Evolutionary conservation across 768 basidiomycete species (phyloP).

Genomic region (Cantharellus cinnabarinus): DNA sequence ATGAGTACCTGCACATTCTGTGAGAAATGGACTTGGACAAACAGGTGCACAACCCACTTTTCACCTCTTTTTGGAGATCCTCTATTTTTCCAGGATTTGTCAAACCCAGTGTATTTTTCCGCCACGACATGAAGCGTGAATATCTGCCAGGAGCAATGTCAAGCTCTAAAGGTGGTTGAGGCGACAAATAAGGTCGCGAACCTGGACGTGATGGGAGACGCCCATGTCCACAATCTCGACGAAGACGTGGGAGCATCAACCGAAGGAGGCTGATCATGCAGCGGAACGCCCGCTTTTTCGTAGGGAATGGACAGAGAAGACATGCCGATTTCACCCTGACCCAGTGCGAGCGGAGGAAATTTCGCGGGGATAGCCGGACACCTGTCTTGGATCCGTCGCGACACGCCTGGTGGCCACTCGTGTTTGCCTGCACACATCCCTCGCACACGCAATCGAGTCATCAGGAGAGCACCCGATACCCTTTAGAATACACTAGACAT

Average conservation of each 20-base stretch:
- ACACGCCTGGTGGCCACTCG: too few species aligned
- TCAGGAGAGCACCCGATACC: too few species aligned
- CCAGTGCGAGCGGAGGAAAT: too few species aligned
- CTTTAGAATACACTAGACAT: too few species aligned
- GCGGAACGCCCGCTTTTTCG: too few species aligned
- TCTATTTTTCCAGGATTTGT: conserved; percentile 87
- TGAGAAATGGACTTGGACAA: background rate
- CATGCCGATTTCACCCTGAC: too few species aligned
- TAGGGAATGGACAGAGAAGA: too few species aligned
- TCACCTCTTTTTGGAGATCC: conserved; percentile 83
- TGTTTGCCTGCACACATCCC: too few species aligned
- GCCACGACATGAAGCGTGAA: conserved; percentile 61
- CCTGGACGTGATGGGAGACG: conserved; percentile 8
- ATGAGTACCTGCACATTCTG: conserved; percentile 45
- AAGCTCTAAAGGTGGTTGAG: background rate
- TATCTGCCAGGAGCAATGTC: conserved; percentile 16
- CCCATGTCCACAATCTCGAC: conserved; percentile 26
- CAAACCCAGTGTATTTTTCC: conserved; percentile 47
- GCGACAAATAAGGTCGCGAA: background rate
- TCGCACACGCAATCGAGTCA: too few species aligned
- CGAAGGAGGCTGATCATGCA: background rate
- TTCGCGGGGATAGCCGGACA: too few species aligned
- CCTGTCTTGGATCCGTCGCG: too few species aligned
- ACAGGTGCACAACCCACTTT: conserved; percentile 31
- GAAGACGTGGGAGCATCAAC: conserved; percentile 17